phyloP scores from a whole-genome alignment of 176 grass and related monocot genomes.

The Eragrostis curvula region DNA sequence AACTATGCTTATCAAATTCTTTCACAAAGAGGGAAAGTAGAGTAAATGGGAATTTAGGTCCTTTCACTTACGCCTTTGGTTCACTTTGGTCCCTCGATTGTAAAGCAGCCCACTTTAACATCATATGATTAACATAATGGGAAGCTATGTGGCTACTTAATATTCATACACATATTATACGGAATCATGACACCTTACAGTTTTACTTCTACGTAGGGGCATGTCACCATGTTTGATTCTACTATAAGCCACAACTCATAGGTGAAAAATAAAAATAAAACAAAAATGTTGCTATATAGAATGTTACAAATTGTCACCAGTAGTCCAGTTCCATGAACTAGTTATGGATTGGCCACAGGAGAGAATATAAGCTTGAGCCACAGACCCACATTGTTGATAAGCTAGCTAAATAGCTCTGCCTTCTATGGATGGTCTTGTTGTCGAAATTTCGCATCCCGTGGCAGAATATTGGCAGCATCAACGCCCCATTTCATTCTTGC shows the following conservation, averaged over 20 bases:
- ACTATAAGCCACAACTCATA: not conserved
- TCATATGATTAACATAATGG: not conserved
- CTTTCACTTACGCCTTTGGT: not conserved
- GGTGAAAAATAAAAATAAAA: not conserved
- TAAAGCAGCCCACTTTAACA: not conserved
- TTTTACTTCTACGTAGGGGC: not conserved
- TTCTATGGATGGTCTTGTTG: not conserved
- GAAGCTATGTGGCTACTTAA: not conserved
- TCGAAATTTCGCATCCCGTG: not conserved
- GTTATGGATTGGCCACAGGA: not conserved
- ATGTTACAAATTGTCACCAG: not conserved
- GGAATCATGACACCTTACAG: not conserved
- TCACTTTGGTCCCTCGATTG: conserved; percentile 9
- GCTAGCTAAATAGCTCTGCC: not conserved
- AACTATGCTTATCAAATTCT: not conserved
- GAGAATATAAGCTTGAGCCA: not conserved
- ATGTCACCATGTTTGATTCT: not conserved
- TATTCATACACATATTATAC: not conserved
- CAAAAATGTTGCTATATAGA: not conserved
- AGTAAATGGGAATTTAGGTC: not conserved
- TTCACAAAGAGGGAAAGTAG: not conserved
- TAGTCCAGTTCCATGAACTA: not conserved
- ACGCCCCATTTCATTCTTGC: not conserved
- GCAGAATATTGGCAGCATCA: not conserved
- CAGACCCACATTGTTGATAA: not conserved